Percentiles rank a stretch among this genome's conserved stretches.
Evolutionary conservation across 257 asterid species (phyloP).

Genomic region (Nicotiana noctiflora): DNA sequence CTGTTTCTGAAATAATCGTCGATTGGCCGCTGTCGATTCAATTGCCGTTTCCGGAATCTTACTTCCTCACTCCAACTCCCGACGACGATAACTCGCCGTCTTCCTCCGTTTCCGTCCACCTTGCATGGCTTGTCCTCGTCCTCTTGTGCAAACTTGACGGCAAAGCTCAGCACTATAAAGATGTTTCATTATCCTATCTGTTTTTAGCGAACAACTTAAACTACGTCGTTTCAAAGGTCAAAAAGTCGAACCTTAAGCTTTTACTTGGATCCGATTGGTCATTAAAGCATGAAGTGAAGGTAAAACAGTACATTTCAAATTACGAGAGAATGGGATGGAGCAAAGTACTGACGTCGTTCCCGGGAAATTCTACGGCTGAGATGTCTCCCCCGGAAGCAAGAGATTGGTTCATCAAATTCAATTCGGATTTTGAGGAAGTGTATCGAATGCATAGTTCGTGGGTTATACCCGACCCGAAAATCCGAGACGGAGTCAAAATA

Average conservation of each 20-base stretch:
- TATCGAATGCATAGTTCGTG: slow-evolving; percentile 40
- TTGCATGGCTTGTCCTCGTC: slow-evolving; percentile 80
- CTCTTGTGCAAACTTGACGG: slow-evolving; percentile 80
- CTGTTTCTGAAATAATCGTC: slow-evolving; percentile 49
- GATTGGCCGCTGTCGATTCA: slow-evolving; percentile 38
- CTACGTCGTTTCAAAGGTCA: slow-evolving; percentile 68
- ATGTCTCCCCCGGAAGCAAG: slow-evolving; percentile 20
- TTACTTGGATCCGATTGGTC: slow-evolving; percentile 71
- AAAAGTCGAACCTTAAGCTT: slow-evolving; percentile 46
- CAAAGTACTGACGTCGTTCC: slow-evolving; percentile 33
- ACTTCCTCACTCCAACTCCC: slow-evolving; percentile 35
- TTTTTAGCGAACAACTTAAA: slow-evolving; percentile 72
- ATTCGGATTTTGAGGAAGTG: slow-evolving; percentile 39
- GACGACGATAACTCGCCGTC: slow-evolving; percentile 24
- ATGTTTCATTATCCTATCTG: slow-evolving; percentile 63
- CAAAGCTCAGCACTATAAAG: slow-evolving; percentile 53
- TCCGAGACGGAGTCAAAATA: slow-evolving; percentile 39
- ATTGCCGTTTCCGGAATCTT: slow-evolving; percentile 55
- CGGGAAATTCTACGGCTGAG: slow-evolving; percentile 38
- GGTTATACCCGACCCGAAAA: slow-evolving; percentile 58
- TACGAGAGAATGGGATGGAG: slow-evolving; percentile 58
- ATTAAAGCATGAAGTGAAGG: slow-evolving; percentile 40
- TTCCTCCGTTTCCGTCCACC: slow-evolving; percentile 34
- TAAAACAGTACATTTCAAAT: slow-evolving; percentile 35
- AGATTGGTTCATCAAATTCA: slow-evolving; percentile 37